Conservation (phyloP, 1,139 yeast genomes). For the Scheffersomyces parashehatae region DNA sequence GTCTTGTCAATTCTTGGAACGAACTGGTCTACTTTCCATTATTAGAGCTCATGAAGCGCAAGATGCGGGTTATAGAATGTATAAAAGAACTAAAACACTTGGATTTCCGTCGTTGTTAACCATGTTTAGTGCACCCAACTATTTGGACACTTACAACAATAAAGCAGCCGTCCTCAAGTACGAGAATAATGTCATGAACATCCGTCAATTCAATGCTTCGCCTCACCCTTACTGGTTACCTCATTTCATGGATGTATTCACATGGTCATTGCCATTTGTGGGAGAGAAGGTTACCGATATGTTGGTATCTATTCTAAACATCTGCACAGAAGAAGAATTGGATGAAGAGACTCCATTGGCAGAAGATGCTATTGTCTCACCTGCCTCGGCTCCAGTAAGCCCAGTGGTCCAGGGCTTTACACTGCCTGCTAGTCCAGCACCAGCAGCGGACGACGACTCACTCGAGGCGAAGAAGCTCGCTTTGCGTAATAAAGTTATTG, state of each 20-base stretch:
- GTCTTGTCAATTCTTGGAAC: conserved; percentile 75
- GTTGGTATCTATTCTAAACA: conserved; percentile 85
- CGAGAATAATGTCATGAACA: conserved; percentile 91
- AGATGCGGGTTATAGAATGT: conserved; percentile 96
- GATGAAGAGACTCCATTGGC: conserved; percentile 66
- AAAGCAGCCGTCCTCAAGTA: conserved; percentile 94
- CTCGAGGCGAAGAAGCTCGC: conserved; percentile 57
- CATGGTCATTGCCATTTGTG: conserved; percentile 97
- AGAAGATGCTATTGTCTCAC: conserved; percentile 15
- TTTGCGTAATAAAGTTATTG: conserved; percentile 84
- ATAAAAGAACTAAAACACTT: conserved; percentile 78
- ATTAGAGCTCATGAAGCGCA: conserved; percentile 98
- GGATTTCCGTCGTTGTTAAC: conserved; percentile 95
- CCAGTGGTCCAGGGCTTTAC: background rate
- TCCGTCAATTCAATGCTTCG: conserved; percentile 87
- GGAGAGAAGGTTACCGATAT: conserved; percentile 97
- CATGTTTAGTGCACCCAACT: conserved; percentile 94
- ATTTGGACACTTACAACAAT: conserved; percentile 88
- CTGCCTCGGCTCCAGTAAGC: conserved; percentile 9
- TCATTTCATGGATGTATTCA: conserved; percentile 94
- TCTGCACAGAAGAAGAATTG: conserved; percentile 93
- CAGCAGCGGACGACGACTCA: conserved; percentile 18
- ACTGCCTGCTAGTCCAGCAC: conserved; percentile 3
- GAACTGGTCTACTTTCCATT: conserved; percentile 76
- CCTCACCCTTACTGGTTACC: conserved; percentile 99